phyloP scores from a whole-genome alignment of 2,329 filamentous ascomycete species.

The Botrytis fabae region DNA sequence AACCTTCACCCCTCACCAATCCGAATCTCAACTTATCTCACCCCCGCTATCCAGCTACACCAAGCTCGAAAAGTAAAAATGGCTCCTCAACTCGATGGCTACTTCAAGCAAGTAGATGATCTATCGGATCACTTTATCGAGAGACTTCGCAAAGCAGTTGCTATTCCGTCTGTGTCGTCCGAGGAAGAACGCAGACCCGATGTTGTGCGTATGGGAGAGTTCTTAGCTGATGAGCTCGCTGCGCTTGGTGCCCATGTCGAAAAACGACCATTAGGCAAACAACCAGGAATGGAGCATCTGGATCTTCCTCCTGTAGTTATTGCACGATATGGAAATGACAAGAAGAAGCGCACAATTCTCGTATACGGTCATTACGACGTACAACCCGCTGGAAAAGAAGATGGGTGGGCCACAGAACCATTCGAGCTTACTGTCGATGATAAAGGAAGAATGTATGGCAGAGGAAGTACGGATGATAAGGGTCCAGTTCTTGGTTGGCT shows the following conservation, averaged over 20 bases:
- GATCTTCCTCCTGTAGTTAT: conserved; percentile 91
- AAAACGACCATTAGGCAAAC: conserved; percentile 82
- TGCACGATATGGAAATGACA: conserved; percentile 87
- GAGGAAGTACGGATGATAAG: conserved; percentile 96
- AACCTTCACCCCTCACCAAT: neutral
- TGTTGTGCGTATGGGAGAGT: conserved; percentile 96
- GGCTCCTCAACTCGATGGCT: conserved; percentile 86
- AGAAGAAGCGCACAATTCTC: conserved; percentile 89
- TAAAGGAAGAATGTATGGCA: conserved; percentile 93
- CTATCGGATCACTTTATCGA: conserved; percentile 83
- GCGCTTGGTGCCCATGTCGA: conserved; percentile 83
- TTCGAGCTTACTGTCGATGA: conserved; percentile 86
- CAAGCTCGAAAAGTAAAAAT: conserved; percentile 66
- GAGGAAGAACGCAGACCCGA: conserved; percentile 86
- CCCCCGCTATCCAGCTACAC: conserved; percentile 43
- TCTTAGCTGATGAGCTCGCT: conserved; percentile 79
- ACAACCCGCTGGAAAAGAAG: conserved; percentile 87
- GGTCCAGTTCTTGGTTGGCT: conserved; percentile 96
- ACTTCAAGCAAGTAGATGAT: conserved; percentile 88
- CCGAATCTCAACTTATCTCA: conserved; percentile 33
- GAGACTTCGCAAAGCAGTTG: conserved; percentile 85
- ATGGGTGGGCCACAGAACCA: conserved; percentile 94
- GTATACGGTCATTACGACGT: conserved; percentile 99
- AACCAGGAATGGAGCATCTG: conserved; percentile 86
- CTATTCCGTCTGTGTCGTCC: conserved; percentile 93